Evolutionary conservation across 768 basidiomycete genomes (phyloP), one percentile per base, ranked within the genome.

Genomic region (Leccinum barrowsii): DNA sequence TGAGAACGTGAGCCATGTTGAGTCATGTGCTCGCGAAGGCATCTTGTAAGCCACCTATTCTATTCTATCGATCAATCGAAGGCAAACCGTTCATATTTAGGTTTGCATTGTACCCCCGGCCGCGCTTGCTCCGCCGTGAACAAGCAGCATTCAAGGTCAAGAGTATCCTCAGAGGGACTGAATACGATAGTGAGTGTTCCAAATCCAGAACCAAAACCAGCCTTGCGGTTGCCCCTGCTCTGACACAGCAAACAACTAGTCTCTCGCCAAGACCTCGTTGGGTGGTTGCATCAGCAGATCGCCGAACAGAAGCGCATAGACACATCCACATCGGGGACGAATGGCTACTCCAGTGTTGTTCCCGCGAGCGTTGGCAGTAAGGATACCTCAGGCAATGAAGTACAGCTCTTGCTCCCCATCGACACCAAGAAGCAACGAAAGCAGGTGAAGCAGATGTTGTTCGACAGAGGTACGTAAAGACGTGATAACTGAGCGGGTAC

Each of bases 281-380:
- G 79, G 13, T 92, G 85, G 85, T 75, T 94, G 19, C 87, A 88
- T 48, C 82, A 87, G 15, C 85, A 90, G 61, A 88, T 94, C 17
- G 76, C 85, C 0, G 90, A 93, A 62, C 91, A 93, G 73, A 88
- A 86, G 67, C 85, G 86, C 2, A 78, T 85, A 24, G 92, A 94
- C 63, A 72, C 81, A 1, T 75, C 82, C 7, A 86, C 86, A 0
- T 83, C 85, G 11, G 87, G 86, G 2, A 84, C 81, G 7, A 73
- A 77, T 0, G 69, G 71, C 3, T 70, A 80, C 8, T 71, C 78
- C 0, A 83, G 84, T 17, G 61, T 65, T 15, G 59, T 76, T 24
- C 72, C 75, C 48, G 47, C 60, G 4, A 62, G 67, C 11, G 55
- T 75, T 2, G 65, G 77, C 2, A 65, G 74, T 1, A 78, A 76